Evolutionary conservation across 2,329 filamentous ascomycete genomes (phyloP).

Genomic region (Pseudohalonectria lignicola): DNA sequence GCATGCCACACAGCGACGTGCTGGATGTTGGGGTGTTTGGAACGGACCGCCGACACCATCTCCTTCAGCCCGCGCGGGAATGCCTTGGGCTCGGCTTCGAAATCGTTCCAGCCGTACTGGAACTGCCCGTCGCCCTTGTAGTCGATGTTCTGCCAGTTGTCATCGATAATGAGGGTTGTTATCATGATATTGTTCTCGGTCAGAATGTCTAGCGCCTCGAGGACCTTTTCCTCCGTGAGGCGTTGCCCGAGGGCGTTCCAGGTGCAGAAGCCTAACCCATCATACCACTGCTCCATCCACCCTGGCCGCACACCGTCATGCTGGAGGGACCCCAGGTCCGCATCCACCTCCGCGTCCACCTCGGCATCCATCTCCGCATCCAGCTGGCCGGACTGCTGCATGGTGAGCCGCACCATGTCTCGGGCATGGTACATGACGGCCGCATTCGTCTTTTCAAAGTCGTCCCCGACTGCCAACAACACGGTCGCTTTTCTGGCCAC

Average conservation of each 20-base stretch:
- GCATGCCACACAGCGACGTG: conserved; percentile 95
- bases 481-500: conserved; percentile 45
- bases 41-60: conserved; percentile 57
- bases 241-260: conserved; percentile 89
- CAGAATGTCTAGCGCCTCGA: conserved; percentile 62
- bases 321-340: no score
- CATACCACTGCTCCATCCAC: conserved; percentile 85
- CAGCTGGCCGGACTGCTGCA: conserved; percentile 29
- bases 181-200: conserved; percentile 64
- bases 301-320: conserved; percentile 38
- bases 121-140: conserved; percentile 38
- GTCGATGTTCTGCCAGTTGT: conserved; percentile 84
- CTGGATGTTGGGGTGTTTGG: conserved; percentile 58
- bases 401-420: conserved; percentile 38
- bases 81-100: conserved; percentile 69
- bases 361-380: conserved; percentile 35
- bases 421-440: conserved; percentile 85
- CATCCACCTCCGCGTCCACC: no score
- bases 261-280: conserved; percentile 85
- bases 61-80: conserved; percentile 75
- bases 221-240: conserved; percentile 70
- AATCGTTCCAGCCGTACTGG: conserved; percentile 61
- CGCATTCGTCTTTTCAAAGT: conserved; percentile 66
- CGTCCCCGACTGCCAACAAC: conserved; percentile 58
- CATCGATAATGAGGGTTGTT: conserved; percentile 85